Evolutionary conservation across 1,139 yeast genomes (phyloP).

Genomic region (Saccharomyces hybrid): DNA sequence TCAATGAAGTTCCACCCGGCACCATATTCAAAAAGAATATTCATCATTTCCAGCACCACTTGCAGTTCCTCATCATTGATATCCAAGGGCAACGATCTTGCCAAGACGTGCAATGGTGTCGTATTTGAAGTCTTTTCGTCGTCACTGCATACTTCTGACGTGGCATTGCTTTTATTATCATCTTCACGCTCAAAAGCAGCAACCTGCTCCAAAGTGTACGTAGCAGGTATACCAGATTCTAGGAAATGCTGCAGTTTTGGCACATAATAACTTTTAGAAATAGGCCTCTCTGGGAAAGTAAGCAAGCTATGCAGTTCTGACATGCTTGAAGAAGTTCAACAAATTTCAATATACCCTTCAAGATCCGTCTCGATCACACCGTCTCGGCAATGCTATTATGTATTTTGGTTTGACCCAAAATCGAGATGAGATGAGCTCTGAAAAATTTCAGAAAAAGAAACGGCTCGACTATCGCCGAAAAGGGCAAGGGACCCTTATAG

Average conservation of each 20-base stretch:
- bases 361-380: background rate
- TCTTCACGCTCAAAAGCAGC: slow-evolving; percentile 43
- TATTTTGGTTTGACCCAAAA: background rate
- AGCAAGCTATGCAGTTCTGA: slow-evolving; percentile 67
- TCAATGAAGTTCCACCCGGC: slow-evolving; percentile 85
- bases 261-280: slow-evolving; percentile 39
- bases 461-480: background rate
- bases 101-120: slow-evolving; percentile 69
- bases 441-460: background rate
- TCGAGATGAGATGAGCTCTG: background rate
- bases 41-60: slow-evolving; percentile 50
- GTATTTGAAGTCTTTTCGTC: slow-evolving; percentile 42
- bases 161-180: slow-evolving; percentile 29
- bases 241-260: slow-evolving; percentile 41
- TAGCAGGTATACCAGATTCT: slow-evolving; percentile 65
- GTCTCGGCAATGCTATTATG: background rate
- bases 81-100: slow-evolving; percentile 41
- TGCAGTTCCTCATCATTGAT: slow-evolving; percentile 38
- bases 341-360: background rate
- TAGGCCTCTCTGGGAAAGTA: slow-evolving; percentile 49
- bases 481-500: background rate
- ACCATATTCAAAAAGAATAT: slow-evolving; percentile 67
- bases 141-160: slow-evolving; percentile 31
- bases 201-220: slow-evolving; percentile 75
- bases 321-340: slow-evolving; percentile 36